phyloP scores from a whole-genome alignment of 2,329 filamentous ascomycete genomes.

The Celoporthe dispersa region DNA sequence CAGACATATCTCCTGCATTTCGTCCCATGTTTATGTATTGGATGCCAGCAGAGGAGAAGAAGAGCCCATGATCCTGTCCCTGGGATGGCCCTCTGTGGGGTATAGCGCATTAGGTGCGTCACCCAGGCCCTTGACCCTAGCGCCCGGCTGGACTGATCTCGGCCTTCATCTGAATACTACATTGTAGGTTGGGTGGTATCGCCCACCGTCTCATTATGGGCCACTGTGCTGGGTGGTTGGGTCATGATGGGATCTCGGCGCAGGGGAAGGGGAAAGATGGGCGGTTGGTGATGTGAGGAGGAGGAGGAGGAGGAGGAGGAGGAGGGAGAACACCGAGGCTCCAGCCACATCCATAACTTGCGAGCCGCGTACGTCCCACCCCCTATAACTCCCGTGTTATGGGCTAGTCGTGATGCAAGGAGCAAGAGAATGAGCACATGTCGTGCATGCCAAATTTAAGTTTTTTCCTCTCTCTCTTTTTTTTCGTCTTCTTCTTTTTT shows the following conservation, averaged over 20 bases:
- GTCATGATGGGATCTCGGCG: not conserved
- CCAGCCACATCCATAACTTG: not conserved
- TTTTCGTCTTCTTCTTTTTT: not conserved
- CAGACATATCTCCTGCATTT: not conserved
- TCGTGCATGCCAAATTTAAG: slow-evolving; percentile 5
- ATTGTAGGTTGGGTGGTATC: not conserved
- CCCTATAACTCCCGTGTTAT: slow-evolving; percentile 3
- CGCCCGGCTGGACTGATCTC: not conserved
- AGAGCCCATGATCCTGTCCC: slow-evolving; percentile 1
- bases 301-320: not conserved
- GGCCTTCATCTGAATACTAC: slow-evolving; percentile 1
- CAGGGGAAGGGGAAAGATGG: not conserved
- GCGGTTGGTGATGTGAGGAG: not conserved
- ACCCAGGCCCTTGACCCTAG: not conserved
- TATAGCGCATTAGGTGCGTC: slow-evolving; percentile 15
- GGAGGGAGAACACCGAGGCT: not conserved
- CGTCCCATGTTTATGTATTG: not conserved
- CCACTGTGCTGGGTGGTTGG: not conserved
- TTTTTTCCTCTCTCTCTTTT: not conserved
- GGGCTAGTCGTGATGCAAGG: not conserved
- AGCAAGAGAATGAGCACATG: not conserved
- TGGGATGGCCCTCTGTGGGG: slow-evolving; percentile 19
- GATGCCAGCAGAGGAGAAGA: not conserved
- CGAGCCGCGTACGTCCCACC: slow-evolving; percentile 7
- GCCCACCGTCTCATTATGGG: not conserved